These are phyloP conservation scores for Sclerotinia subarctica DNA, from an alignment of 2,329 filamentous ascomycete species.

Conservation along the genomic window DNA sequence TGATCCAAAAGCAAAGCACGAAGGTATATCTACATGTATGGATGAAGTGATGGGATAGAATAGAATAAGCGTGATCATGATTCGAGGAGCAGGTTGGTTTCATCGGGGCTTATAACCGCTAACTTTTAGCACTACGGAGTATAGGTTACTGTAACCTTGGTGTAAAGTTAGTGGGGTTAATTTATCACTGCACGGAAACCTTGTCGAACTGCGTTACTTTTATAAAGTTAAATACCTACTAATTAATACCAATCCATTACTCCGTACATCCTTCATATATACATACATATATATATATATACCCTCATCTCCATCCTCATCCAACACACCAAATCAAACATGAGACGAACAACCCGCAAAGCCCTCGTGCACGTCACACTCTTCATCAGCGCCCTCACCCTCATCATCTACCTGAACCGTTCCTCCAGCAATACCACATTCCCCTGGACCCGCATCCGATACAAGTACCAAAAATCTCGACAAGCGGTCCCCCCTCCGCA, in stretches of 20 bases:
- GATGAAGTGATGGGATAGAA: no score
- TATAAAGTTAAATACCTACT: not conserved
- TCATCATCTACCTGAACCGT: constrained; percentile 42
- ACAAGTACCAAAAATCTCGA: constrained; percentile 28
- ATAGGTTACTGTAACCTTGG: no score
- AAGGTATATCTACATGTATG: no score
- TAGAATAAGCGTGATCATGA: no score
- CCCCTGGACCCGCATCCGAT: constrained; percentile 45
- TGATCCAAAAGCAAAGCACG: no score
- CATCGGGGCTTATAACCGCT: not conserved
- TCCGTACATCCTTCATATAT: no score
- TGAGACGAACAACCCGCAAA: constrained; percentile 42
- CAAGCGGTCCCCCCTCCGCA: constrained; percentile 38
- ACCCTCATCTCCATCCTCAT: not conserved
- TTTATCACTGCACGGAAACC: not conserved
- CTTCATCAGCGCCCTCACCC: constrained; percentile 38
- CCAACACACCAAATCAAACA: constrained; percentile 23
- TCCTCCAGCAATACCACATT: constrained; percentile 37
- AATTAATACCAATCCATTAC: no score
- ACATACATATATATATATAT: no score
- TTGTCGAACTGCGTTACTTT: not conserved
- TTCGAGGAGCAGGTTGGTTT: no score
- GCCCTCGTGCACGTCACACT: constrained; percentile 40
- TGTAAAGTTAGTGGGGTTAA: not conserved
- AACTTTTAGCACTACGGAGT: not conserved